Evolutionary conservation across 2,329 filamentous ascomycete species (phyloP), one percentile per base, ranked within the genome.

Genomic region (Trichocomaceae sp.): DNA sequence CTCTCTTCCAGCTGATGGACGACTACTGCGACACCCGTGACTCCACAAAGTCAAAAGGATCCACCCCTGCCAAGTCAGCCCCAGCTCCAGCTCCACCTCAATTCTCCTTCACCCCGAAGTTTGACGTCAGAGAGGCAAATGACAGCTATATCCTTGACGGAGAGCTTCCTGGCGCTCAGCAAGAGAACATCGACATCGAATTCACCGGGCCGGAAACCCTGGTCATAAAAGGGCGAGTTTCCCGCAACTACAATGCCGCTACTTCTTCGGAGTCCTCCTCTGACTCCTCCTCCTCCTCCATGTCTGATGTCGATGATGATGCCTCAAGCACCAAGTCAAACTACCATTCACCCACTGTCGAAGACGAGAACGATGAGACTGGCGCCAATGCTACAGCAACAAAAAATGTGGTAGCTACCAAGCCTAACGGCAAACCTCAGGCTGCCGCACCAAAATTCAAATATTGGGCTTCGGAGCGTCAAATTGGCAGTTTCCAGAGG

Each of bases 381-480:
- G 48, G 54, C 20, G 42, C 29, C 26, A 55, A 55, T 50, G 41
- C 51, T 35, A 35, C 41, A 47, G 10, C 26, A 29, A 33, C 29
- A 15, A 6, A 29, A 5, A 29, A 17, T 13, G 23, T 19, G 10
- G 39, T 19, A 17, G 39, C 19, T 26, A 17, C 42, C 29, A 35
- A 52, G 15, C 20, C n/a, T 20, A 3, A 3, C 37, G 10, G 23
- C 9, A 51, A n/a, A 26, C 49, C 44, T n/a, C 42, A 42, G 51
- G 42, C 37, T 8, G 41, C 49, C 23, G 49, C 26, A 47, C 50
- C 58, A 19, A 54, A 59, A 46, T 67, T 69, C 57, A 76, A 75
- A 61, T 83, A 79, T 69, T 83, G 80, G 80, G 72, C 80, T 45
- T 76, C 73, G 47, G 81, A 84, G 66, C 79, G 81, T 59, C 77